Percentiles rank a stretch among this genome's conserved stretches.
phyloP scores from a whole-genome alignment of 164 flowering plant genomes.

The Liquidambar formosana region DNA sequence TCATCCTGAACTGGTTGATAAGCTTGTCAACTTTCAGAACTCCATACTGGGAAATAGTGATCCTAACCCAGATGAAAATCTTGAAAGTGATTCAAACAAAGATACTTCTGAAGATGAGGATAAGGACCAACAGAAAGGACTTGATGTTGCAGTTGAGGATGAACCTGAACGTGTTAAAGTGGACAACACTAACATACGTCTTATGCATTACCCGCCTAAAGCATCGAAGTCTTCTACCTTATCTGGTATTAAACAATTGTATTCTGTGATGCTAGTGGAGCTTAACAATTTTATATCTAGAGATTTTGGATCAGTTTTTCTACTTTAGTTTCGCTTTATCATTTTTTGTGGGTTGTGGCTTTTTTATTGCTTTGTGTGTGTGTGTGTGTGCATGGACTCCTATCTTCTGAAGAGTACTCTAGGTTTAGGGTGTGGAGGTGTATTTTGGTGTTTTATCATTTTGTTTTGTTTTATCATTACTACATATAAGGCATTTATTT shows the following conservation, averaged over 20 bases:
- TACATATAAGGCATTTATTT: too few relatives aligned
- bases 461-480: too few relatives aligned
- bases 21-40: conserved; percentile 77
- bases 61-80: conserved; percentile 24
- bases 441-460: too few relatives aligned
- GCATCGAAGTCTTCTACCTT: too few relatives aligned
- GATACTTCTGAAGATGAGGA: conserved; percentile 44
- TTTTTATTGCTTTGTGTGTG: too few relatives aligned
- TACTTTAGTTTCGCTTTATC: too few relatives aligned
- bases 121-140: conserved; percentile 22
- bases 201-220: too few relatives aligned
- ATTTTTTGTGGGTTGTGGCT: too few relatives aligned
- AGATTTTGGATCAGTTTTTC: neutral
- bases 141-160: conserved; percentile 43
- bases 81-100: conserved; percentile 37
- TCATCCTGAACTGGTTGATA: conserved; percentile 80
- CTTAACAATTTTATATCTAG: neutral
- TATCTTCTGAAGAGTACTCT: too few relatives aligned
- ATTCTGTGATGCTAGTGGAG: neutral
- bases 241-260: conserved; percentile 39
- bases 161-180: conserved; percentile 38
- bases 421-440: too few relatives aligned
- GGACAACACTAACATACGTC: too few relatives aligned
- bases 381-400: too few relatives aligned
- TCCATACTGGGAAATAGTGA: conserved; percentile 48